Evolutionary conservation across 768 basidiomycete species (phyloP), one percentile per base, ranked within the genome.

Genomic region (Coprinopsis strossmayeri): DNA sequence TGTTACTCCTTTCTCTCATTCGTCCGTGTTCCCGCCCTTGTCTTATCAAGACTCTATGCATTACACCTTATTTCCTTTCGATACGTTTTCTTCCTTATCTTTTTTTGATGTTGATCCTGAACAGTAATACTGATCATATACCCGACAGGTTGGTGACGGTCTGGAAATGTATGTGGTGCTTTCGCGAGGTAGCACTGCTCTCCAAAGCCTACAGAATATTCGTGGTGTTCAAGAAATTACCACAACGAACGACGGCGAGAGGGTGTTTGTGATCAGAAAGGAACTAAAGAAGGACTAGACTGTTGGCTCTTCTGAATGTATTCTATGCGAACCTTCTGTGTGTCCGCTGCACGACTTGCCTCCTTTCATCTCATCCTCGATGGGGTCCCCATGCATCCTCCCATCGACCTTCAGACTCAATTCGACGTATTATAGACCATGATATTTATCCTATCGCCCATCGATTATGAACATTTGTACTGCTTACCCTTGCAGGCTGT

Each of bases 131-230:
- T 15, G 46, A 26, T 51, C 45, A 37, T 48, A 53, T 47, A 51
- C 21, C 21, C 28, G 48, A 34, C 57, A 91, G 88, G 94, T 99
- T 54, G 95, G 95, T 37, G 95, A 98, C 64, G 91, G 91, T 2
- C 77, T 98, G 28, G 93, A 98, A 63, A 88, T 95, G 53, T 95
- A 85, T 60, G 76, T 97, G 48, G 84, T 91, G 38, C 74, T 94
- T 37, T 80, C 88, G 27, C 79, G 76, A 59, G 85, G 76, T 34
- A 80, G 82, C 58, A 57, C 55, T 25, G 70, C 72, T 26, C 57
- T 80, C 46, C 78, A 83, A 53, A 81, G 76, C 2, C 61, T 87
- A 48, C 78, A 78, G 55, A 69, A 62, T 37, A 53, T 82, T 25
- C 68, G 68, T 15, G 81, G 81, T 21, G 59, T 78, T 24, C 77